Evolutionary conservation across 805 yeast genomes (phyloP).

Genomic region (Scheffersomyces stipitis): DNA sequence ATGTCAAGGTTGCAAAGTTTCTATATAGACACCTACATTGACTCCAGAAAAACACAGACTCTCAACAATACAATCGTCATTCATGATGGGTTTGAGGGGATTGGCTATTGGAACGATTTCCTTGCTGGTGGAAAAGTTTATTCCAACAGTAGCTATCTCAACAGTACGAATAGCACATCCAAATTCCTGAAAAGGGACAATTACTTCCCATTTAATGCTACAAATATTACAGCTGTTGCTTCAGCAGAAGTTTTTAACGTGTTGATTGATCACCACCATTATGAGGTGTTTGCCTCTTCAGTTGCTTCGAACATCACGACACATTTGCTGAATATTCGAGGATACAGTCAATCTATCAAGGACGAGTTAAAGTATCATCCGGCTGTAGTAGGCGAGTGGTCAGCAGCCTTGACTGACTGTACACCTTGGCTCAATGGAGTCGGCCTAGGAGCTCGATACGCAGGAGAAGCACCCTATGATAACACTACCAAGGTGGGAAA

Average conservation of each 20-base stretch:
- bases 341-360: constrained; percentile 32
- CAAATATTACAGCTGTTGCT: constrained; percentile 1
- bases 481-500: constrained; percentile 31
- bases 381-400: constrained; percentile 68
- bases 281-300: constrained; percentile 33
- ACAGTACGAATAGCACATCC: constrained; percentile 9
- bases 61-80: constrained; percentile 48
- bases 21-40: constrained; percentile 29
- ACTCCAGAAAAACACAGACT: constrained; percentile 28
- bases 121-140: constrained; percentile 24
- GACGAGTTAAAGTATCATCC: constrained; percentile 42
- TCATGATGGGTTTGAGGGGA: constrained; percentile 64
- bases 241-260: constrained; percentile 30
- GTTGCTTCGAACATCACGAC: constrained; percentile 29
- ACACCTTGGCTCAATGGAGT: constrained; percentile 88
- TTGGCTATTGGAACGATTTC: constrained; percentile 55
- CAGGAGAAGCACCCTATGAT: constrained; percentile 42
- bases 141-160: constrained; percentile 1
- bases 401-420: constrained; percentile 89
- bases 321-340: constrained; percentile 29
- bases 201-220: not conserved
- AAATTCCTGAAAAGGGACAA: too few species aligned
- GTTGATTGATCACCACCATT: constrained; percentile 41
- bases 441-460: constrained; percentile 64
- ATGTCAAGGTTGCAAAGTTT: constrained; percentile 24